Percentiles rank a stretch among this genome's conserved stretches.
phyloP scores from a whole-genome alignment of 164 flowering plant species.

The Liriodendron chinense region DNA sequence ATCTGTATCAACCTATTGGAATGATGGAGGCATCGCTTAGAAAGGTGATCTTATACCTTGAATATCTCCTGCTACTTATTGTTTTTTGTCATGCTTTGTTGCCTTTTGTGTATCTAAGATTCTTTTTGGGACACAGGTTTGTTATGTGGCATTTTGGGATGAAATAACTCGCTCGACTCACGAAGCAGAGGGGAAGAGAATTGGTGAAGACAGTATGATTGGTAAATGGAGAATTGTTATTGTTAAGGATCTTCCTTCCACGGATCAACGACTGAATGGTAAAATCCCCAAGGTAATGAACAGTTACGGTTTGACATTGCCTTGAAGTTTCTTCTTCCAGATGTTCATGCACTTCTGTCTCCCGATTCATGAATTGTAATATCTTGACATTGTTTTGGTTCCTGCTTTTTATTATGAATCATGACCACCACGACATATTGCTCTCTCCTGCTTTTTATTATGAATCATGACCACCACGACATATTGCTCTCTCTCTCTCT shows the following conservation, averaged over 20 bases:
- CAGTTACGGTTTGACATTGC: background rate
- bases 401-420: no score
- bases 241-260: slow-evolving; percentile 77
- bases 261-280: slow-evolving; percentile 93
- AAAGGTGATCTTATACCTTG: slow-evolving; percentile 42
- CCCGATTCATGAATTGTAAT: background rate
- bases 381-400: background rate
- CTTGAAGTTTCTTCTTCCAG: background rate
- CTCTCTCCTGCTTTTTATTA: no score
- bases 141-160: slow-evolving; percentile 99
- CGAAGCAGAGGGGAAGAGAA: slow-evolving; percentile 51
- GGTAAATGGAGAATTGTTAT: slow-evolving; percentile 87
- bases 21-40: slow-evolving; percentile 72
- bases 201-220: slow-evolving; percentile 65
- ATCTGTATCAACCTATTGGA: slow-evolving; percentile 94
- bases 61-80: background rate
- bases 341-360: background rate
- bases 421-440: no score
- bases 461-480: no score
- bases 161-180: slow-evolving; percentile 70
- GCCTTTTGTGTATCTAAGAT: slow-evolving; percentile 3
- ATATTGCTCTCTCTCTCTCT: no score
- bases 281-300: slow-evolving; percentile 91
- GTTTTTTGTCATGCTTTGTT: background rate
- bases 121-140: slow-evolving; percentile 51